phyloP scores from a whole-genome alignment of 176 grass and related monocot species.

The Carex pumila region DNA sequence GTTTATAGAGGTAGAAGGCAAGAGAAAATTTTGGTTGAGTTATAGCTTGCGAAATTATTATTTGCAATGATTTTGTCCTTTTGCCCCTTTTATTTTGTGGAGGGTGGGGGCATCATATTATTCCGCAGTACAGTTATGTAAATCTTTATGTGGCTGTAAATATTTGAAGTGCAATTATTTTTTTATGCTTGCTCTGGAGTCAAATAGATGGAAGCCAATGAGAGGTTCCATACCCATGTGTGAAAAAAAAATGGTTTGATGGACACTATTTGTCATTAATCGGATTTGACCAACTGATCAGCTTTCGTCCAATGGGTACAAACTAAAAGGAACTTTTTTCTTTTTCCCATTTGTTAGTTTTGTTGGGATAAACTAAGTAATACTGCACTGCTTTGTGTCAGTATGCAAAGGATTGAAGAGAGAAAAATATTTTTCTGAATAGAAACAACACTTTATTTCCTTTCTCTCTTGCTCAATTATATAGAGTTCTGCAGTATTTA shows the following conservation, averaged over 20 bases:
- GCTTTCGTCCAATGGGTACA: background rate
- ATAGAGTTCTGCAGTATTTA: too few species aligned
- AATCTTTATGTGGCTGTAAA: constrained; percentile 13
- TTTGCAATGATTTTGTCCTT: background rate
- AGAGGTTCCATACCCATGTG: background rate
- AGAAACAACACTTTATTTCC: too few species aligned
- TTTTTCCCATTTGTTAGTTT: background rate
- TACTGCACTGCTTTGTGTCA: too few species aligned
- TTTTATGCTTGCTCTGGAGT: background rate
- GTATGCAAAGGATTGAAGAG: too few species aligned
- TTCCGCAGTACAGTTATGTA: background rate
- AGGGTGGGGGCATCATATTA: constrained; percentile 10
- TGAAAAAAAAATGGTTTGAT: background rate
- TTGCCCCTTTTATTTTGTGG: constrained; percentile 14
- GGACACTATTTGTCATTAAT: too few species aligned
- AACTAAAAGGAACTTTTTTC: background rate
- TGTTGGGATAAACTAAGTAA: too few species aligned
- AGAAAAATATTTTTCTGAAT: too few species aligned
- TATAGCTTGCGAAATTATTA: constrained; percentile 10
- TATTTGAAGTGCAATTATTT: constrained; percentile 13
- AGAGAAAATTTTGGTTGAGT: constrained; percentile 15
- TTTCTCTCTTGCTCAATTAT: too few species aligned
- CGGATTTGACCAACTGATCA: background rate
- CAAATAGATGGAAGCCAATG: background rate
- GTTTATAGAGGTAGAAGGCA: constrained; percentile 2